Base-by-base conservation (phyloP, 2,329 filamentous ascomycete species). In the Coniochaeta prunicola region DNA sequence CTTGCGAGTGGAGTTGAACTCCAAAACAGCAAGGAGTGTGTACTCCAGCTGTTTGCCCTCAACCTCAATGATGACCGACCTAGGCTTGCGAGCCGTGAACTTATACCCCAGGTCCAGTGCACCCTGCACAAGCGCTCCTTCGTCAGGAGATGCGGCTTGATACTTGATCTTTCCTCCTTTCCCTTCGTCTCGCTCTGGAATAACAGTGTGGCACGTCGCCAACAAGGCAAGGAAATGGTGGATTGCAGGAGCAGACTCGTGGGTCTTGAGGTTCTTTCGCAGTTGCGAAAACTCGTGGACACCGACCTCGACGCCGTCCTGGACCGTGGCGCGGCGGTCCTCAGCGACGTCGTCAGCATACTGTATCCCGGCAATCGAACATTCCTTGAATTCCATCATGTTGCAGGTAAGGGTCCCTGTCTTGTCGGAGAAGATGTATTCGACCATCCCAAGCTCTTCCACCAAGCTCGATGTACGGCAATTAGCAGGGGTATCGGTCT, bases 341-440 rank as follows among this genome's bases (percentile, higher is more conserved):
- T 99, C 94, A 0, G 94, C 89, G 1, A 97, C 86, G 48, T 93
- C 91, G 58, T 94, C 92, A 13, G 91, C 89, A 69, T 99, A 99
- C 74, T 96, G 93, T 57, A 97, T 87, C 28, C 94, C 94, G 28
- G 86, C 91, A 69, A 99, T 97, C 0, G 90, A 89, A 68, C 90
- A 96, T 73, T 97, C 92, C 70, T 92, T 92, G 73, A 97, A 99
- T 73, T 97, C 93, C 94, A 99, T 97, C 81, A 91, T 87, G 70
- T 97, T 97, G 76, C 92, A 96, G n/a, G 93, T 97, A 68, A 97
- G 78, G 4, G 93, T 97, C 48, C 93, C 93, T 1, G 93, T 97
- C 78, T 97, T 97, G 78, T 97, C 93, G 0, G 92, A 97, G 72
- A 99, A 99, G 63, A 99, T 94, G 68, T 96, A 99, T 69, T 97